A percentile compares a stretch with the other conserved stretches of the same genome.
Conservation (phyloP, 108 stramenopile genomes). For the Chaetoceros tenuissimus region DNA sequence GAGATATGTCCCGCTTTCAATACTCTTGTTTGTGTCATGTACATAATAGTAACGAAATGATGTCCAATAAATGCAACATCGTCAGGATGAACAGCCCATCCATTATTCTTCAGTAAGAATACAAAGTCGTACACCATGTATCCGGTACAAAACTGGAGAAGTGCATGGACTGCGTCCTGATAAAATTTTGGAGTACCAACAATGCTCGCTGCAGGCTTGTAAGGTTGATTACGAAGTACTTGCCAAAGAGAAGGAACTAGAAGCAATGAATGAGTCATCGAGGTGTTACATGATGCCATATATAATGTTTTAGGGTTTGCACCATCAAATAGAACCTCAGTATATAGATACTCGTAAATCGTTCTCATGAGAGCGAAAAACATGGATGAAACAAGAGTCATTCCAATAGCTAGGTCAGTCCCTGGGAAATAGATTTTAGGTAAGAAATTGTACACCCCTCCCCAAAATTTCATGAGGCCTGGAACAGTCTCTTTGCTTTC, state of each 20-base stretch:
- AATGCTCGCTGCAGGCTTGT: constrained; percentile 22
- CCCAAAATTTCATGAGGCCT: constrained; percentile 16
- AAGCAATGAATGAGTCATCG: constrained; percentile 29
- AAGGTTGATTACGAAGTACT: constrained; percentile 20
- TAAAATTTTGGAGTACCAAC: constrained; percentile 28
- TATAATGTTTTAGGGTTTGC: constrained; percentile 8
- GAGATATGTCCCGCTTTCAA: constrained; percentile 48
- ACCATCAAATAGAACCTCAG: constrained; percentile 18
- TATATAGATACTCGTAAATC: constrained; percentile 11
- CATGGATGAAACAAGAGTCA: constrained; percentile 20
- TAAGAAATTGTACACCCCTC: constrained; percentile 18
- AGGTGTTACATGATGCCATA: constrained; percentile 17
- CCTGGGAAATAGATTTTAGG: constrained; percentile 34
- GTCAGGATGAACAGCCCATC: constrained; percentile 6
- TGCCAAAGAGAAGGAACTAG: constrained; percentile 33
- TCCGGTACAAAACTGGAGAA: constrained; percentile 61
- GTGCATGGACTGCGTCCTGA: constrained; percentile 37
- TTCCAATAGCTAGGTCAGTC: constrained; percentile 15
- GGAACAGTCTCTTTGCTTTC: constrained; percentile 5
- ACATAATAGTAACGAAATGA: constrained; percentile 44
- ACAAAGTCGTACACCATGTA: constrained; percentile 63
- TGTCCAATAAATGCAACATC: constrained; percentile 23
- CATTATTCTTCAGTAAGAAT: constrained; percentile 10
- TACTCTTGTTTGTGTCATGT: constrained; percentile 44
- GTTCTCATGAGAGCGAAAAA: constrained; percentile 22